Percentiles rank a stretch among this genome's conserved stretches.
phyloP scores from a whole-genome alignment of 1,284 basidiomycete genomes.

The Salmacisia buchloeana region DNA sequence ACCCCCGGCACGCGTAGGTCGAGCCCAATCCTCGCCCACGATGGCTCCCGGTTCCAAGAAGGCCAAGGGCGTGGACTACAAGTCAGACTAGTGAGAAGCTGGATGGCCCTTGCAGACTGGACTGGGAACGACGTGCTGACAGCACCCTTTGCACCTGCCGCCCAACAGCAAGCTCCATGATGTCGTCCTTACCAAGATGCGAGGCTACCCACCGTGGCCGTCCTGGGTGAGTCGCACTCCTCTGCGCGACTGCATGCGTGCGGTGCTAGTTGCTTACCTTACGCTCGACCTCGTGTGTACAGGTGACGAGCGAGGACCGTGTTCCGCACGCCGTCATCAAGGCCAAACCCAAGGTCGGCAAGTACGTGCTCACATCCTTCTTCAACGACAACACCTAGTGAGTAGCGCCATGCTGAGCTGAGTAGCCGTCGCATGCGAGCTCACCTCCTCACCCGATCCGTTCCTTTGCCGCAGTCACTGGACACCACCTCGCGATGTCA shows the following conservation, averaged over 20 bases:
- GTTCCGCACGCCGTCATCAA: conserved; percentile 62
- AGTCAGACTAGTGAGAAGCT: conserved; percentile 6
- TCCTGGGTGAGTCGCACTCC: conserved; percentile 62
- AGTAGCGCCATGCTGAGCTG: conserved; percentile 51
- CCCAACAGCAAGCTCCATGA: conserved; percentile 57
- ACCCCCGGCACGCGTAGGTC: too few relatives aligned
- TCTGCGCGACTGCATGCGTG: neutral
- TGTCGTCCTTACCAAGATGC: conserved; percentile 83
- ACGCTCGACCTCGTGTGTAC: too few relatives aligned
- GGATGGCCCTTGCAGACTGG: neutral
- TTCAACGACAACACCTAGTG: conserved; percentile 88
- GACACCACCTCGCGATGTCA: conserved; percentile 75
- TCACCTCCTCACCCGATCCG: conserved; percentile 8
- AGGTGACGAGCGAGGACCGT: conserved; percentile 70
- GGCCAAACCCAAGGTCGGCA: conserved; percentile 68
- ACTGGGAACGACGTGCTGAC: neutral
- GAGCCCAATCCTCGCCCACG: neutral
- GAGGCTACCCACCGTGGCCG: conserved; percentile 89
- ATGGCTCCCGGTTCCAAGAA: conserved; percentile 5
- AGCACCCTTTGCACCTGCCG: neutral
- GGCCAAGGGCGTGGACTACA: neutral
- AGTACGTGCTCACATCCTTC: conserved; percentile 69
- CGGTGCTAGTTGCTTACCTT: neutral
- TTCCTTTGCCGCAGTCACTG: conserved; percentile 63
- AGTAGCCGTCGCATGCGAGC: too few relatives aligned